Base-by-base conservation (phyloP, 2,329 filamentous ascomycete genomes). In the Microcera coccophila region DNA sequence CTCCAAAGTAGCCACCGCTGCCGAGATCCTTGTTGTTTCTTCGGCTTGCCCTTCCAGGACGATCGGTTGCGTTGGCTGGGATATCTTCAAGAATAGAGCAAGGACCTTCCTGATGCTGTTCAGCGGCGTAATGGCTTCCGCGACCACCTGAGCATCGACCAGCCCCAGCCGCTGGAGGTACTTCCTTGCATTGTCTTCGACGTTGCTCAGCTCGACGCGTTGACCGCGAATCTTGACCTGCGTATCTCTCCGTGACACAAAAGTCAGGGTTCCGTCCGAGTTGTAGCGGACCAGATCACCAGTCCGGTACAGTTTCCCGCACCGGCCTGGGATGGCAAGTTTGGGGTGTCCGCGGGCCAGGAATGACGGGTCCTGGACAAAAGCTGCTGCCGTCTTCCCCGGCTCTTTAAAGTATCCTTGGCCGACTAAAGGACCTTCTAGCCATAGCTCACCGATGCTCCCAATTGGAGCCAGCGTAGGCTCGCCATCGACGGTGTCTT, bases 221-320 rank as follows among this genome's bases (percentile, higher is more conserved):
- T 76, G 79, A 26, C 84, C 84, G 15, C 71, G 68, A 22, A 84
- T 60, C 61, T 85, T 84, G 42, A 81, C 73, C 59, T 79, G 79
- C 17, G 71, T 73, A 53, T 84, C 81, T 50, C 76, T 79, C 26
- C 81, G 71, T 22, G 78, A 78, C n/a, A n/a, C n/a, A n/a, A n/a
- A n/a, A 4, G 68, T 54, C 5, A 33, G 79, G 65, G 10, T 65
- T 9, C 38, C 50, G 4, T 48, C 42, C 0, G 57, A 55, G 28
- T 67, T 56, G 21, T 72, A 72, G 33, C 57, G 57, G 3, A 61
- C 71, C 5, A 75, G 59, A 49, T 76, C 73, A 5, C 73, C 73
- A 2, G 72, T 73, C 45, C 67, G 68, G 48, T 74, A 76, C 8
- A 69, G 47, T 3, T 58, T 60, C 10, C 53, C 66, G 12, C 46